phyloP scores from a whole-genome alignment of 2,329 filamentous ascomycete species.

The Colletotrichum agaves region DNA sequence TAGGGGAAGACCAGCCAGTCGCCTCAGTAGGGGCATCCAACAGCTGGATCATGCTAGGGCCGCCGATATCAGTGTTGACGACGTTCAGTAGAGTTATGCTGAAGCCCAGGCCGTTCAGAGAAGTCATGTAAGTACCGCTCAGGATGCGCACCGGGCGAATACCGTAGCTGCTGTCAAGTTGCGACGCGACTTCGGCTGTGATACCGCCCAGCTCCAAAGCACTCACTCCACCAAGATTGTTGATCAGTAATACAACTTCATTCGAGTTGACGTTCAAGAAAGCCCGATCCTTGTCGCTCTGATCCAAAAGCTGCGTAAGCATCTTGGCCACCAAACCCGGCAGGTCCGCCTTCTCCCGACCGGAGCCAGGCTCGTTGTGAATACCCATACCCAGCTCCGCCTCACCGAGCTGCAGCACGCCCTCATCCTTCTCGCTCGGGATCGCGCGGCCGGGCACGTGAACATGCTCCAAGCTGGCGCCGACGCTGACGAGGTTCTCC shows the following conservation, averaged over 20 bases:
- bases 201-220: slow-evolving; percentile 79
- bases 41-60: slow-evolving; percentile 73
- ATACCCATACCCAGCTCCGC: slow-evolving; percentile 81
- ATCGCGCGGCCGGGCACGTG: slow-evolving; percentile 84
- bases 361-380: slow-evolving; percentile 75
- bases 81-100: slow-evolving; percentile 77
- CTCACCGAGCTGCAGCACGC: slow-evolving; percentile 64
- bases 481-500: slow-evolving; percentile 84
- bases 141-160: slow-evolving; percentile 74
- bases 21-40: slow-evolving; percentile 77
- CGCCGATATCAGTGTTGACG: slow-evolving; percentile 66
- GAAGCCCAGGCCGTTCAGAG: slow-evolving; percentile 80
- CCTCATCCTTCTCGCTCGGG: slow-evolving; percentile 57
- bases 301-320: slow-evolving; percentile 75
- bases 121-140: slow-evolving; percentile 81
- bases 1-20: slow-evolving; percentile 74
- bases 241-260: slow-evolving; percentile 76
- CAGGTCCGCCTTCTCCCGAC: slow-evolving; percentile 61
- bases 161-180: slow-evolving; percentile 66
- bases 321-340: slow-evolving; percentile 70
- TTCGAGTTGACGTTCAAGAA: slow-evolving; percentile 72
- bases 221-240: slow-evolving; percentile 81
- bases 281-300: slow-evolving; percentile 73
- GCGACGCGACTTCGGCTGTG: slow-evolving; percentile 72
- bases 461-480: slow-evolving; percentile 88